A percentile compares a stretch with the other conserved stretches of the same genome.
These are phyloP conservation scores for Pseudogymnoascus sp. DNA, from an alignment of 2,329 filamentous ascomycete species.

Conservation along the genomic window DNA sequence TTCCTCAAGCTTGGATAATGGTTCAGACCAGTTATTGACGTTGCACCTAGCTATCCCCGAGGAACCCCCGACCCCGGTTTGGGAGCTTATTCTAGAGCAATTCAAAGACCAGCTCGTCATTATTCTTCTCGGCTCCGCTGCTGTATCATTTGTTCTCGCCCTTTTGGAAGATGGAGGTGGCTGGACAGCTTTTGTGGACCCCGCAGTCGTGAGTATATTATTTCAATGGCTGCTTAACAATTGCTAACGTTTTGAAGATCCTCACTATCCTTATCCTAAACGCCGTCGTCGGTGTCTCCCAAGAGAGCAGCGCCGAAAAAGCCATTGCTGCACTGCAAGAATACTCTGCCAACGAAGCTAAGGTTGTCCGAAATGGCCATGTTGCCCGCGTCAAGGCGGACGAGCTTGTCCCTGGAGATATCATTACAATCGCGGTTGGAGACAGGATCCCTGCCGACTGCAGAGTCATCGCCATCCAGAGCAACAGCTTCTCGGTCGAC, in stretches of 20 bases:
- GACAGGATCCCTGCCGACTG: slow-evolving; percentile 71
- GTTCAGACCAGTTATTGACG: slow-evolving; percentile 17
- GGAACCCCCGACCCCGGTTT: slow-evolving; percentile 90
- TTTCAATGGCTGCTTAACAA: neutral
- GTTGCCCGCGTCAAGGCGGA: slow-evolving; percentile 45
- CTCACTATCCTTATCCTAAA: slow-evolving; percentile 75
- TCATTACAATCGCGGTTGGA: slow-evolving; percentile 53
- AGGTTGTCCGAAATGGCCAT: slow-evolving; percentile 46
- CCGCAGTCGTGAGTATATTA: slow-evolving; percentile 65
- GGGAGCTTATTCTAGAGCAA: slow-evolving; percentile 94
- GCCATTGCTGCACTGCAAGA: slow-evolving; percentile 46
- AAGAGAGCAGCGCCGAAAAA: slow-evolving; percentile 53
- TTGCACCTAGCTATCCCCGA: slow-evolving; percentile 56
- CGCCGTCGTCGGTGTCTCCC: slow-evolving; percentile 54
- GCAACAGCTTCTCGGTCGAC: slow-evolving; percentile 95
- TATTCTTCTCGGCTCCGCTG: slow-evolving; percentile 86
- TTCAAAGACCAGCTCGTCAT: slow-evolving; percentile 98
- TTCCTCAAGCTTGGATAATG: neutral
- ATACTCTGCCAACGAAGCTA: slow-evolving; percentile 41
- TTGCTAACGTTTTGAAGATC: slow-evolving; percentile 49
- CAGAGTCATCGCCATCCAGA: slow-evolving; percentile 79
- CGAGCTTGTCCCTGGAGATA: slow-evolving; percentile 55
- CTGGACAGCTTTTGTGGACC: slow-evolving; percentile 96
- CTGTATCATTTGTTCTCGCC: slow-evolving; percentile 85
- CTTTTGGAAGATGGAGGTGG: slow-evolving; percentile 88